Percentiles rank a stretch among this genome's conserved stretches.
Evolutionary conservation across 2,329 filamentous ascomycete species (phyloP).

Genomic region (Fusarium sp.): DNA sequence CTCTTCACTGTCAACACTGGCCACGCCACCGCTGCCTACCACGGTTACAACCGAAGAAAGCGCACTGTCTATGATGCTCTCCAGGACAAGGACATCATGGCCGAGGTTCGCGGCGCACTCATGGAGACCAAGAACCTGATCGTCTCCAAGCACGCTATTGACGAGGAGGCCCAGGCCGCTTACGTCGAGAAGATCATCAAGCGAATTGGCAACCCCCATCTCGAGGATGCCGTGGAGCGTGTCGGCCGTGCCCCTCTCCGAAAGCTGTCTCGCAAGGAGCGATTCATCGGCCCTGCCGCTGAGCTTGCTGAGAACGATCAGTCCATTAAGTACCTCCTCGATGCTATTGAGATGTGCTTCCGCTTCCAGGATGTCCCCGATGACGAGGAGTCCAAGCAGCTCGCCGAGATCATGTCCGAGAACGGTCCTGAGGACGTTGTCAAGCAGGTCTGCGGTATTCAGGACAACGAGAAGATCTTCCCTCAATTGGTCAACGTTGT

Average conservation of each 20-base stretch:
- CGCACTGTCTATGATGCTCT: conserved; percentile 90
- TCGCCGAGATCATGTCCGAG: conserved; percentile 85
- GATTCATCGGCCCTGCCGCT: conserved; percentile 90
- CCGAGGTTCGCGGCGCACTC: conserved; percentile 81
- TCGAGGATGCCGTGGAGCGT: conserved; percentile 93
- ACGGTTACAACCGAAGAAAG: conserved; percentile 88
- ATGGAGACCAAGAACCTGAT: conserved; percentile 89
- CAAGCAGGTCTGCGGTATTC: conserved; percentile 82
- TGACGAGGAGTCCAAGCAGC: conserved; percentile 87
- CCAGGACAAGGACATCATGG: conserved; percentile 80
- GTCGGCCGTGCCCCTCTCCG: conserved; percentile 94
- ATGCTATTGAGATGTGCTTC: conserved; percentile 89
- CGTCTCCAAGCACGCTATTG: conserved; percentile 84
- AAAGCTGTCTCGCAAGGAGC: conserved; percentile 94
- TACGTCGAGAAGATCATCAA: conserved; percentile 94
- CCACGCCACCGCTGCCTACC: conserved; percentile 95
- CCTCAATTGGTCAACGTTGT: conserved; percentile 79
- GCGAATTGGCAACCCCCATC: conserved; percentile 91
- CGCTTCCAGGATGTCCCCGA: conserved; percentile 94
- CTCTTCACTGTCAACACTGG: conserved; percentile 99
- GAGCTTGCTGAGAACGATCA: conserved; percentile 86
- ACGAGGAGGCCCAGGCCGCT: conserved; percentile 76
- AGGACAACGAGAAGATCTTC: conserved; percentile 80
- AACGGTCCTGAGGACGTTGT: conserved; percentile 79
- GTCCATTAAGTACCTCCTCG: conserved; percentile 77